A percentile compares a stretch with the other conserved stretches of the same genome.
Conservation (phyloP, 208 protist genomes). For the Leishmania mexicana region DNA sequence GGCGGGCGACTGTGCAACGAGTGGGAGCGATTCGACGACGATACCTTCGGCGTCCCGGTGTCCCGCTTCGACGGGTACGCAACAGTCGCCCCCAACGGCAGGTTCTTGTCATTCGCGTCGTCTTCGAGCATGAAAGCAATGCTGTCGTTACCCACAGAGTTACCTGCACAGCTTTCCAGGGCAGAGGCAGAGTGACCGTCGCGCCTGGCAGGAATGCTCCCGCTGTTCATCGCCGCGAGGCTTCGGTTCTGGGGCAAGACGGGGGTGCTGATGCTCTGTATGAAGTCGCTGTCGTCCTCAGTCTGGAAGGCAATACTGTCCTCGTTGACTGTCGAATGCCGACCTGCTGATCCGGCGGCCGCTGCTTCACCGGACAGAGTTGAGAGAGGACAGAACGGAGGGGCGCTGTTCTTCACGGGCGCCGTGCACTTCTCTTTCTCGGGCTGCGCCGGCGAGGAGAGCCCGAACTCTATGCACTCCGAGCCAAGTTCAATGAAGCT, state of each 20-base stretch:
- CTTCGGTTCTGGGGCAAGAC: neutral
- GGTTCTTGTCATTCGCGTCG: neutral
- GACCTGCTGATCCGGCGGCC: neutral
- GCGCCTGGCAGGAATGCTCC: neutral
- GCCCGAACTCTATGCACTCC: neutral
- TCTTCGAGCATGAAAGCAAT: slow-evolving; percentile 55
- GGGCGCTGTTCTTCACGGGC: neutral
- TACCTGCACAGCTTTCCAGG: slow-evolving; percentile 2
- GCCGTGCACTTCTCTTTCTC: neutral
- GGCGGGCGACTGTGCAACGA: slow-evolving; percentile 4
- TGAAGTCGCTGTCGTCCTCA: slow-evolving; percentile 7
- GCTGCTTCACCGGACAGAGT: neutral
- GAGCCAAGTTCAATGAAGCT: slow-evolving; percentile 31
- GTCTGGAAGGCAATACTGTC: slow-evolving; percentile 41
- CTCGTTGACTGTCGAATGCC: slow-evolving; percentile 4
- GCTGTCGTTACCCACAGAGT: slow-evolving; percentile 40
- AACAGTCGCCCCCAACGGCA: neutral
- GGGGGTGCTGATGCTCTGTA: neutral
- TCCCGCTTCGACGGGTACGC: neutral
- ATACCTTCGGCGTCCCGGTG: slow-evolving; percentile 1
- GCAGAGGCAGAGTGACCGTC: neutral
- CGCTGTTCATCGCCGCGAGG: neutral
- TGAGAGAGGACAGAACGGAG: neutral
- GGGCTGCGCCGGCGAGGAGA: neutral
- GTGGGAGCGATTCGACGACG: slow-evolving; percentile 9